Evolutionary conservation across 2,329 filamentous ascomycete species (phyloP), one percentile per base, ranked within the genome.

Genomic region (Penicillium sp.): DNA sequence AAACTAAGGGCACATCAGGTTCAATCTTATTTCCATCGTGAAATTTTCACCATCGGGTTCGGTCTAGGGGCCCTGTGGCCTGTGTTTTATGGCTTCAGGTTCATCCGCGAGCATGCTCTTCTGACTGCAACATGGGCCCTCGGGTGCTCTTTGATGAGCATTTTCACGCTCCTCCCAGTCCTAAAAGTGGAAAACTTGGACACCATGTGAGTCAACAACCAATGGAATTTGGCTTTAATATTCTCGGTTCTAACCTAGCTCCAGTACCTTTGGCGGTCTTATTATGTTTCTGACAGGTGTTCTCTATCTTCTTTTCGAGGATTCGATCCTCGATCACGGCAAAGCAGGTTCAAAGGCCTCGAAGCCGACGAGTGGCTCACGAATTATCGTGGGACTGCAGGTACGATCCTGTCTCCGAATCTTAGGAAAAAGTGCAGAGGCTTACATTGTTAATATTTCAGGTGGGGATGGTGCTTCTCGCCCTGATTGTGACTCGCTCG

Each of bases 21-120:
- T 24, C 76, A 95, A 71, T 90, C 89, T 43, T 98, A 98, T 66
- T 95, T 95, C 48, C 80, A 91, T 59, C 84, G 93, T 36, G 86
- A 95, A 63, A 82, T 97, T 25, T 85, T 94, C 58, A 95, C 91
- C 0, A 73, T 81, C 1, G 81, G 91, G 47, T 98, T 90, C 62
- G 61, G 90, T 26, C 56, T 90, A 3, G 90, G 82, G 3, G 80
- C 84, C 1, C 75, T 86, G 38, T 98, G 90, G 87, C 93, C 93
- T 0, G 57, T 78, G 0, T 74, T 82, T 0, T 86, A 93, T 57
- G 91, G 93, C 0, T 61, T 78, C 26, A 75, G 76, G 0, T 97
- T 98, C 60, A 56, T 96, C 7, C 76, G 72, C 45, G 71, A 79
- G 26, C 85, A 97, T 62, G 63, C 73, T 9, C 63, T 78, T 4